These are phyloP conservation scores for Lactifluus hygrophoroides DNA, from an alignment of 768 basidiomycete genomes.

Conservation along the genomic window DNA sequence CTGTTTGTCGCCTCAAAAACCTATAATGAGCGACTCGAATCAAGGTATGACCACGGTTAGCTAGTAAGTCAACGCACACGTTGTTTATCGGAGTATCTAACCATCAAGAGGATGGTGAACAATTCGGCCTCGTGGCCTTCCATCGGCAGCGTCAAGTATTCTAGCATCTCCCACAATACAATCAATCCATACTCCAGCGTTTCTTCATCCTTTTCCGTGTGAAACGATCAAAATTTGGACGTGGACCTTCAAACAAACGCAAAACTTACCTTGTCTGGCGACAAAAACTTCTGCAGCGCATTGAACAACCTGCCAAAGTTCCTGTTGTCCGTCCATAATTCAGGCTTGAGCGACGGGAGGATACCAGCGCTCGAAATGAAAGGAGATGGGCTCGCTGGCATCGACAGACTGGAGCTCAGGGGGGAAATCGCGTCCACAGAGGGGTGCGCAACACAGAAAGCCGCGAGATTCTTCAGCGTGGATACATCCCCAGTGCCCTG, in stretches of 20 bases:
- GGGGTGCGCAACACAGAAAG: constrained; percentile 54
- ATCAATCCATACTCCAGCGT: constrained; percentile 73
- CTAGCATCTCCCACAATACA: constrained; percentile 75
- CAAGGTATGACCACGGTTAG: neutral
- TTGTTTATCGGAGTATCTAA: constrained; percentile 64
- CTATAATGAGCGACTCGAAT: constrained; percentile 30
- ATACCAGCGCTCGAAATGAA: constrained; percentile 35
- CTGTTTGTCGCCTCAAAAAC: constrained; percentile 77
- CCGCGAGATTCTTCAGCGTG: constrained; percentile 56
- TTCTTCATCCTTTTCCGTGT: constrained; percentile 43
- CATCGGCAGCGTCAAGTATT: constrained; percentile 59
- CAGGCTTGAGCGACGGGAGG: constrained; percentile 38
- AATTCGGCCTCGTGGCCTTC: constrained; percentile 77
- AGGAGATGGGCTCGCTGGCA: constrained; percentile 52
- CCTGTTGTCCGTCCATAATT: constrained; percentile 67
- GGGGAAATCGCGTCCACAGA: constrained; percentile 45
- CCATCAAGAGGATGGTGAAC: constrained; percentile 58
- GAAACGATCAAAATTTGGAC: constrained; percentile 12
- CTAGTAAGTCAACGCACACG: constrained; percentile 41
- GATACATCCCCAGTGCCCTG: constrained; percentile 41
- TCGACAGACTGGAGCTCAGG: constrained; percentile 41
- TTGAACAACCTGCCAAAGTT: constrained; percentile 63
- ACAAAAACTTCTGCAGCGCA: constrained; percentile 54
- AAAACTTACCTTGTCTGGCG: constrained; percentile 48
- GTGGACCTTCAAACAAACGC: neutral